Base-by-base conservation (phyloP, 1,139 yeast species). In the Protomyces pachydermus region DNA sequence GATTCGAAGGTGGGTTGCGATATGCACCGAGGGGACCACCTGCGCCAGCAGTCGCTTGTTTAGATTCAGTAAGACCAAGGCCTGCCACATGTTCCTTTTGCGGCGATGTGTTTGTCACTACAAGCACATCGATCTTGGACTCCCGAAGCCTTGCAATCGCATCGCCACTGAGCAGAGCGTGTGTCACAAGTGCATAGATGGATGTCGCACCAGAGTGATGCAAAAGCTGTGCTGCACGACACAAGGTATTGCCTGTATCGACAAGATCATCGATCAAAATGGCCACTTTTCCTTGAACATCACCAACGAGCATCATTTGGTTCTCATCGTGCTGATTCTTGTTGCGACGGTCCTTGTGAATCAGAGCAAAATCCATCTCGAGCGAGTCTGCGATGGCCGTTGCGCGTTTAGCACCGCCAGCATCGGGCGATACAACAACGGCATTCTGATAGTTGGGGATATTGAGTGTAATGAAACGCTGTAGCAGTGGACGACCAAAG, bases 381-480 rank as follows among this genome's bases (percentile, higher is more conserved):
- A 93, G 80, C 69, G 91, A 82, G 75, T 93, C 98, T 60, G 98
- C 98, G 70, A 93, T 80, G 8, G 93, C 89, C 1, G 98, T 98
- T 10, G 96, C 98, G 73, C 98, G 84, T 76, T 93, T 93, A 67
- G 98, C 98, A 66, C 98, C 98, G 72, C 98, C 98, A 3, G 98
- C 98, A 78, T 93, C 98, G 2, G 98, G 98, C 0, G 97, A 90
- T 25, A 91, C 90, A 67, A 93, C 87, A 66, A 91, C 90, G 45
- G 95, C 85, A 68, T 90, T 85, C 53, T 82, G 79, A 71, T 76
- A 77, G 72, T 81, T 85, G 67, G 82, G 81, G 66, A 88, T 81
- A 69, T 85, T 81, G 71, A 89, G 96, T 69, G 84, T 84, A 68
- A 93, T 90, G 74, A 90, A 91, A 73, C 93, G 82, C 66, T 91